Base-by-base conservation (phyloP, 1,284 basidiomycete genomes). In the Gomphus bonarii region DNA sequence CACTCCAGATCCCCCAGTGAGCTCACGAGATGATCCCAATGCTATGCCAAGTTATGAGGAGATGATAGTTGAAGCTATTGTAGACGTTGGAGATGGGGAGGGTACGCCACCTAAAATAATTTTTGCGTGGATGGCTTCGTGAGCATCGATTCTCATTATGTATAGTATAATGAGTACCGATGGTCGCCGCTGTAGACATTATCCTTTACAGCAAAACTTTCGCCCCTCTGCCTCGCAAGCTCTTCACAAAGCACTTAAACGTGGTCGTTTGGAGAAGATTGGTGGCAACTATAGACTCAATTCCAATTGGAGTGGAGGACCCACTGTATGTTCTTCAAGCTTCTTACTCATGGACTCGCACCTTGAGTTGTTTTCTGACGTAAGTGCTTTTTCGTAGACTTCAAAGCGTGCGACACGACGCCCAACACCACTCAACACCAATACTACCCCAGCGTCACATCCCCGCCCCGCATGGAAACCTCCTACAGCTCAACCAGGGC, bases 181-280 rank as follows among this genome's bases (percentile, higher is more conserved):
- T 31, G 22, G 14, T 46, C 12, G 43, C 31, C 25, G n/a, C 7
- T 22, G 4, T 46, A 65, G 64, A 14, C 76, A 79, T 44, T 91
- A 88, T 67, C 88, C 88, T n/a, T 66, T 91, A 7, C 87, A 90
- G 66, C 81, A 77, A n/a, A 91, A 91, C 70, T 91, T 91, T 64
- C 75, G 88, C 30, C 88, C 88, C 1, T 88, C 85, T 3, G 88
- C 88, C 4, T 88, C 86, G 65, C 88, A 91, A 67, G 88, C 88
- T 5, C 70, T 91, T 58, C 86, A 89, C 67, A 90, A 90, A 63
- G 88, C 88, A 2, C 88, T 74, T 68, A 87, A 82, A 66, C 74
- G 87, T 50, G 88, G 88, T 9, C 72, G 88, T 20, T 73, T 91
- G 54, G 81, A 86, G 66, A 91, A 91, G 67, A 74, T 69, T 10